phyloP scores from a whole-genome alignment of 306 rosid species.

The Notholithocarpus densiflorus region DNA sequence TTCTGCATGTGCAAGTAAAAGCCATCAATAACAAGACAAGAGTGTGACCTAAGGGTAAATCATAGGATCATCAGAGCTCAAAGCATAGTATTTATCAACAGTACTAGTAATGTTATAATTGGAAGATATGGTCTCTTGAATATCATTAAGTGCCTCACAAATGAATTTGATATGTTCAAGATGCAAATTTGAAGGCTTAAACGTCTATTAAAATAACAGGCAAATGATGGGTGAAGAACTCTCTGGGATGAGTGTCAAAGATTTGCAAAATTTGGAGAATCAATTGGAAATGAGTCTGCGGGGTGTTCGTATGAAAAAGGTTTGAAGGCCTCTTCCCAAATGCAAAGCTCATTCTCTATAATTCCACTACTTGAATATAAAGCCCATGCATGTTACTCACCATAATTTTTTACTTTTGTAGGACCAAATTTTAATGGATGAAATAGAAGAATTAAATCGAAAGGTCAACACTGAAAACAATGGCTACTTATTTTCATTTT shows the following conservation, averaged over 20 bases:
- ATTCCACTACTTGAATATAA: neutral
- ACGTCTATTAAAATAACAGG: conserved; percentile 38
- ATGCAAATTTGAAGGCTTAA: conserved; percentile 15
- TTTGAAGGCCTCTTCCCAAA: conserved; percentile 9
- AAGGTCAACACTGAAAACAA: conserved; percentile 59
- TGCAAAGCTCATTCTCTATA: conserved; percentile 5
- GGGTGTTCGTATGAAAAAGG: conserved; percentile 83
- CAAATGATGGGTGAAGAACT: conserved; percentile 92
- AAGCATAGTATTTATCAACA: neutral
- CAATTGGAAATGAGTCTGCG: conserved; percentile 78
- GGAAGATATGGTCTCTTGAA: conserved; percentile 4
- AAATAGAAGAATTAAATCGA: conserved; percentile 73
- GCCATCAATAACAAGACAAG: neutral
- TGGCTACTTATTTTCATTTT: conserved; percentile 9
- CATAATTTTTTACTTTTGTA: conserved; percentile 27
- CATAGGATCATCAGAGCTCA: neutral
- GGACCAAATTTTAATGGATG: conserved; percentile 74
- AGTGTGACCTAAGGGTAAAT: neutral
- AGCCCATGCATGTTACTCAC: neutral
- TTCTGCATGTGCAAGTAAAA: neutral
- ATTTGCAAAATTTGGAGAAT: conserved; percentile 64
- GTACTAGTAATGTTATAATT: neutral
- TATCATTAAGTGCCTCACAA: neutral
- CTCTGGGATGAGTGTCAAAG: conserved; percentile 63
- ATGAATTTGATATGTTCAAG: conserved; percentile 14